phyloP scores from a whole-genome alignment of 176 grass and related monocot species.

The Aegilops tauschii region DNA sequence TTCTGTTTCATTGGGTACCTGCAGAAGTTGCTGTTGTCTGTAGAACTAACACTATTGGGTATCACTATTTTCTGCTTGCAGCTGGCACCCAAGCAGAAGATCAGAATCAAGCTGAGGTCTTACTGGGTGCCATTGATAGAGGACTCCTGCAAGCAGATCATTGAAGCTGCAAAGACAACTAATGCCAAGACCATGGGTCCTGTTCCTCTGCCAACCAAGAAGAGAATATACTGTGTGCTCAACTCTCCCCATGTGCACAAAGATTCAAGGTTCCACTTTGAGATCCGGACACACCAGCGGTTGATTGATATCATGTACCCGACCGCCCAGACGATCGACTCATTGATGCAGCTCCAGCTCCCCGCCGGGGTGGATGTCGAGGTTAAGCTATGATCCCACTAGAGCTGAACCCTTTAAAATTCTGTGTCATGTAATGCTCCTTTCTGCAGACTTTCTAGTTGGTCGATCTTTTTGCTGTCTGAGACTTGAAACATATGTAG shows the following conservation, averaged over 20 bases:
- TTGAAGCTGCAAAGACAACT: constrained; percentile 85
- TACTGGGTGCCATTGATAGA: constrained; percentile 84
- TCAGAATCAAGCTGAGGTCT: constrained; percentile 96
- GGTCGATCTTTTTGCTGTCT: constrained; percentile 10
- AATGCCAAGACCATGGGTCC: constrained; percentile 94
- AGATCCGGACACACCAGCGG: constrained; percentile 89
- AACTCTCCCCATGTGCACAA: constrained; percentile 94
- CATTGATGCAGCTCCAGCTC: constrained; percentile 91
- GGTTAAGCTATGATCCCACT: constrained; percentile 83
- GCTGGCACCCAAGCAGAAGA: constrained; percentile 79
- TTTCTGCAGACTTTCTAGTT: constrained; percentile 15
- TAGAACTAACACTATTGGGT: constrained; percentile 17
- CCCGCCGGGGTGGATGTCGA: constrained; percentile 95
- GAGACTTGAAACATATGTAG: constrained; percentile 37
- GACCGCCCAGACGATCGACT: constrained; percentile 91
- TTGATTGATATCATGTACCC: constrained; percentile 96
- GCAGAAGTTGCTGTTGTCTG: background rate
- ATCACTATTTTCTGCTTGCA: constrained; percentile 30
- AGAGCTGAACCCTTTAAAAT: constrained; percentile 6
- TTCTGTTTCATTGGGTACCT: background rate
- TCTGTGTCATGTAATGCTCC: constrained; percentile 10
- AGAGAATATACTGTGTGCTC: constrained; percentile 88
- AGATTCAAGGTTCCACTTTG: constrained; percentile 92
- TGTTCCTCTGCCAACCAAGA: constrained; percentile 82
- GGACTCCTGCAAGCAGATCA: constrained; percentile 94